A percentile compares a stretch with the other conserved stretches of the same genome.
Conservation (phyloP, 2,329 filamentous ascomycete species). For the Hypoxylon rubiginosum region DNA sequence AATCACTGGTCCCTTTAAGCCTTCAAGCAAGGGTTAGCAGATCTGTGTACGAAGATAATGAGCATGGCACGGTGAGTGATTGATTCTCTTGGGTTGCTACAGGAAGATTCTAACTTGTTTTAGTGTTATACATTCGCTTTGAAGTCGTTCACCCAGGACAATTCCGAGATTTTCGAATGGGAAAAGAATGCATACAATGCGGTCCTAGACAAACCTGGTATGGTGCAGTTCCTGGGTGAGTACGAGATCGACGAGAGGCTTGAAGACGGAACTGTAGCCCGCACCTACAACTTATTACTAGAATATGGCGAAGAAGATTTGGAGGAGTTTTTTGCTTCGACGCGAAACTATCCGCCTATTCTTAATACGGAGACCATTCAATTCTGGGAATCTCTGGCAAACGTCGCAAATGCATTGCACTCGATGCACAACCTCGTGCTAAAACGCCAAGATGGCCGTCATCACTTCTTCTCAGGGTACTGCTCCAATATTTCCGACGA, state of each 20-base stretch:
- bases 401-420: conserved; percentile 33
- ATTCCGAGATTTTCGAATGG: conserved; percentile 24
- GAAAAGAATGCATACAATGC: conserved; percentile 26
- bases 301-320: conserved; percentile 37
- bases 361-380: conserved; percentile 26
- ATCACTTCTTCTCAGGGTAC: conserved; percentile 21
- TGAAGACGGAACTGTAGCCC: conserved; percentile 7
- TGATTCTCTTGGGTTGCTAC: neutral
- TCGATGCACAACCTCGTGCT: conserved; percentile 31
- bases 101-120: conserved; percentile 7
- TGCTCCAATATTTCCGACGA: neutral
- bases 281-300: conserved; percentile 31
- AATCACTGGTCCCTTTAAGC: conserved; percentile 24
- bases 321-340: conserved; percentile 35
- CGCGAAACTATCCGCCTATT: conserved; percentile 19
- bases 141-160: conserved; percentile 28
- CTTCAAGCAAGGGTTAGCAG: conserved; percentile 8
- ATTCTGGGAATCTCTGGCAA: conserved; percentile 33
- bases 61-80: conserved; percentile 21
- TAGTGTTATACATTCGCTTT: conserved; percentile 39
- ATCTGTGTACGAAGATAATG: conserved; percentile 20
- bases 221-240: conserved; percentile 34
- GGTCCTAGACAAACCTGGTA: conserved; percentile 9
- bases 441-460: conserved; percentile 24
- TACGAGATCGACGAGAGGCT: conserved; percentile 22